Base-by-base conservation (phyloP, 1,284 basidiomycete species). In the Amylostereum areolatum region DNA sequence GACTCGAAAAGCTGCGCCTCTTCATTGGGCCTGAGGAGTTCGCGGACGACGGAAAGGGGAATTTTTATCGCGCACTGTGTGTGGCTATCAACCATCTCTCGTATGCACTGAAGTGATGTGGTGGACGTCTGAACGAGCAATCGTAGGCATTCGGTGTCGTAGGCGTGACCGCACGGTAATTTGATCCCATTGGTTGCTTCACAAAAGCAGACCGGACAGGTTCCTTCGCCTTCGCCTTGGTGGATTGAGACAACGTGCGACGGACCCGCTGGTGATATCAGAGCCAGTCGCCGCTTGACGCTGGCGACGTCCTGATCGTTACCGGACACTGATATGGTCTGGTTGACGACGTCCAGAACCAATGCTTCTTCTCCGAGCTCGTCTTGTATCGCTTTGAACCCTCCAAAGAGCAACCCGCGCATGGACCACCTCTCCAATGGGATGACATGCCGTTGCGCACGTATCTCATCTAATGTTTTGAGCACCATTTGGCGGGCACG, bases 91-190 rank as follows among this genome's bases (percentile, higher is more conserved):
- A 27, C 18, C 25, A 37, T 36, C 28, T 55, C 55, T 2, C 64
- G 69, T 30, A 77, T 60, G 57, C 77, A 79, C 28, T 48, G 57
- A 35, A 66, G 50, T 47, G 59, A 55, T 18, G 58, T 56, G 34
- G 64, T 57, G 11, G 63, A 52, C 30, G 66, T 63, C n/a, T 52
- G 55, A 42, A 77, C 61, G 52, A 73, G 68, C 47, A 70, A 65
- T 48, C 67, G 63, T 40, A 81, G 63, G 58, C 79, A 81, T n/a
- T 60, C 36, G 25, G 54, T 64, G 62, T 78, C 81, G 58, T 80
- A 81, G 34, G 57, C 53, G 59, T 81, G 78, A 10, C 66, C 65
- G 57, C 78, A 81, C 27, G 62, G 58, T 49, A 80, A 58, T 43
- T 57, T 57, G 49, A 74, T 55, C 4, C 70, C 64, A 34, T 71